Conservation (phyloP, 352 stramenopile genomes). For the Pythium sp. region DNA sequence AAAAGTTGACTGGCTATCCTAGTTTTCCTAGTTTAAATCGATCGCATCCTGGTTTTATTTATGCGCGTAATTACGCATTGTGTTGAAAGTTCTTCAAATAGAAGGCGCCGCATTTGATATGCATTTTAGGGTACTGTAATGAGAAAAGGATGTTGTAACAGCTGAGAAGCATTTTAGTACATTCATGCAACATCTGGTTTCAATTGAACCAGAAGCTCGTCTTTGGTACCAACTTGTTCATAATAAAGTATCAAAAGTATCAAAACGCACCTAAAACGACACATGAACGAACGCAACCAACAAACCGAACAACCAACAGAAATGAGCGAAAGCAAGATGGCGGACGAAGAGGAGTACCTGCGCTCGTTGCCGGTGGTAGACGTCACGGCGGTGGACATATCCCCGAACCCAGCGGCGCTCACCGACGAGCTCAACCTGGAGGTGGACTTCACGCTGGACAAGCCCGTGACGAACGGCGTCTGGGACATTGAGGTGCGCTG, state of each 20-base stretch:
- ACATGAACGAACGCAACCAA: not conserved
- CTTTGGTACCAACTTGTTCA: too few relatives aligned
- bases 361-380: conserved; percentile 52
- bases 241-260: too few relatives aligned
- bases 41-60: too few relatives aligned
- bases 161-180: not conserved
- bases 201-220: not conserved
- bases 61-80: too few relatives aligned
- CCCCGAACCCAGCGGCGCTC: conserved; percentile 74
- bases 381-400: conserved; percentile 76
- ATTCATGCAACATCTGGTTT: not conserved
- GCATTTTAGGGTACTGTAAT: too few relatives aligned
- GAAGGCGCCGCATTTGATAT: too few relatives aligned
- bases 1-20: too few relatives aligned
- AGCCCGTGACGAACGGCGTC: conserved; percentile 54
- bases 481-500: conserved; percentile 74
- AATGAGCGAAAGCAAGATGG: conserved; percentile 80
- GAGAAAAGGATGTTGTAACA: too few relatives aligned
- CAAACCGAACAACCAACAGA: conserved; percentile 6
- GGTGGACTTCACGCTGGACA: conserved; percentile 74
- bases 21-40: too few relatives aligned
- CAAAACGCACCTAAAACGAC: not conserved
- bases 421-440: conserved; percentile 77
- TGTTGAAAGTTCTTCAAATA: too few relatives aligned
- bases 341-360: conserved; percentile 39